Evolutionary conservation across 352 stramenopile genomes (phyloP), one percentile per base, ranked within the genome.

Genomic region (Phytophthora podocarpi): DNA sequence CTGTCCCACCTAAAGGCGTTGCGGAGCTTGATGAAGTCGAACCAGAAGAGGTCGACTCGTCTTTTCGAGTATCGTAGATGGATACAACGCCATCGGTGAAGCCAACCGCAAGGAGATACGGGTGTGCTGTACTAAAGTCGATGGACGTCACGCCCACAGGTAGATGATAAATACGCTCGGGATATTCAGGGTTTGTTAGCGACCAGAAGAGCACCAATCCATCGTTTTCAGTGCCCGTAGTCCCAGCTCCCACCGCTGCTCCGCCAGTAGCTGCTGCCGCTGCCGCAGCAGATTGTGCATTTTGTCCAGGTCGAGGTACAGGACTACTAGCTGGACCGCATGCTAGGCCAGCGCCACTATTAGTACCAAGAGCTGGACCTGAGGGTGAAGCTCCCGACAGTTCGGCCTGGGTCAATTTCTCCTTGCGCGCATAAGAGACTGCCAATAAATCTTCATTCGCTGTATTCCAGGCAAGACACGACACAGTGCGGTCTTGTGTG

Each of bases 171-270:
- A 97, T 84, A n/a, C 90, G 82, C 64, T 98, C 90, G 0, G 93
- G 93, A 49, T 87, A 97, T 53, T 95, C 87, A 4, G 92, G 91
- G 63, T 98, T 98, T 42, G 90, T 94, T 16, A 98, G 70, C 24
- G 89, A 97, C 93, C 93, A 98, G 62, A 98, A 97, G 21, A 97
- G 70, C n/a, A 98, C 86, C 12, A 96, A 52, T 2, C 92, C 91
- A n/a, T 80, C 67, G n/a, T 70, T 70, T 16, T 61, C 24, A 2
- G 31, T 39, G 2, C 43, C 50, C 8, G 35, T 56, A 9, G 57
- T 23, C 3, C 27, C 49, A 26, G 55, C 35, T 0, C 16, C 31
- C 9, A 36, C 30, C 9, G 24, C 61, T 13, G 43, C 4, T 4
- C 48, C 35, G 4, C 48, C 55, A 10, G 60, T 27, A 21, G 48